Evolutionary conservation across 75 land plant genomes (phyloP).

Genomic region (Cryptomeria japonica): DNA sequence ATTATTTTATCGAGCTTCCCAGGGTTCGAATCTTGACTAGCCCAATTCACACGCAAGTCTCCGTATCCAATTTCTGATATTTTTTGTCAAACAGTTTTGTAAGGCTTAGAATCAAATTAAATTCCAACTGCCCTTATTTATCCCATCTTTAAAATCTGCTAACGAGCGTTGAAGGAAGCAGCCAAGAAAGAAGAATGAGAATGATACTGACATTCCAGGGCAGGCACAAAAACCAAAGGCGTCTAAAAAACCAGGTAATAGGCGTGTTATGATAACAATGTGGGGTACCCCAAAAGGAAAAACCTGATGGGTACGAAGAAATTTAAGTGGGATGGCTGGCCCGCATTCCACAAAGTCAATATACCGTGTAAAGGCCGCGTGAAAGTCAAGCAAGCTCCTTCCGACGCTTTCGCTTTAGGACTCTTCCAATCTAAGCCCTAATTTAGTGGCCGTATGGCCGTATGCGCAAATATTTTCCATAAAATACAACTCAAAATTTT

Average conservation of each 20-base stretch:
- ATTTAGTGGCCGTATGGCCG: too few species aligned
- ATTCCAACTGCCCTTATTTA: neutral
- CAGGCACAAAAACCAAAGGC: neutral
- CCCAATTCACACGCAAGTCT: too few species aligned
- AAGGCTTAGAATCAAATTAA: neutral
- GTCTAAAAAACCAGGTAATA: neutral
- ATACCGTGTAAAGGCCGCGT: neutral
- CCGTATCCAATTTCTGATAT: too few species aligned
- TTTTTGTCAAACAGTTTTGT: too few species aligned
- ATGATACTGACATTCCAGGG: neutral
- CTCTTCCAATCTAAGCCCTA: too few species aligned
- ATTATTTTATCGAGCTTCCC: too few species aligned
- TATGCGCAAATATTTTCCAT: too few species aligned
- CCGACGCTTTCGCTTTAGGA: neutral
- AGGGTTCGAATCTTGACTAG: too few species aligned
- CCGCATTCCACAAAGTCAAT: neutral
- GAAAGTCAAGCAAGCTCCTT: neutral
- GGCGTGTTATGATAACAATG: neutral
- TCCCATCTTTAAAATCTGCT: neutral
- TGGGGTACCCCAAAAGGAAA: too few species aligned
- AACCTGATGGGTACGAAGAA: neutral
- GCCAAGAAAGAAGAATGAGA: neutral
- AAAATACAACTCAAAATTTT: too few species aligned
- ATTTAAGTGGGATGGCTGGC: neutral
- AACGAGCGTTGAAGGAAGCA: neutral